These are phyloP conservation scores for Vitellaria paradoxa DNA, from an alignment of 179 eudicot species.

Conservation along the genomic window DNA sequence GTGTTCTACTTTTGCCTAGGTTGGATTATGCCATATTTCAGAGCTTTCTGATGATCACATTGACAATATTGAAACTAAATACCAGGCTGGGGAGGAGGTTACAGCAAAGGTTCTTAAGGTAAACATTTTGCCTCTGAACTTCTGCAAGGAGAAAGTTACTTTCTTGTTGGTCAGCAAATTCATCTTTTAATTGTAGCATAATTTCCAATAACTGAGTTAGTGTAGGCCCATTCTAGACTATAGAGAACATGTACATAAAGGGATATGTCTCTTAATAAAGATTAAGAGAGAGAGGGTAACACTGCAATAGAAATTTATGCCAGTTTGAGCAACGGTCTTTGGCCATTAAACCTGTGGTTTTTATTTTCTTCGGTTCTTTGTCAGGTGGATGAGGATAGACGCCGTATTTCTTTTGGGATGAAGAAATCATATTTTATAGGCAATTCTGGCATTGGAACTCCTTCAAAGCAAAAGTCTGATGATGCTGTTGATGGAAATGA, in stretches of 20 bases:
- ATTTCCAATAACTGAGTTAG: background rate
- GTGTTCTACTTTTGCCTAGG: constrained; percentile 28
- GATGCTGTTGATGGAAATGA: constrained; percentile 25
- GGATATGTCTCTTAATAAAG: background rate
- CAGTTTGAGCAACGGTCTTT: background rate
- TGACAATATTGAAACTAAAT: constrained; percentile 52
- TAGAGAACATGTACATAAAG: background rate
- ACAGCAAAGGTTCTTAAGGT: constrained; percentile 74
- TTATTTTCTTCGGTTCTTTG: background rate
- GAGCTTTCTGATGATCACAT: constrained; percentile 79
- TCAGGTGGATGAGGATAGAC: constrained; percentile 75
- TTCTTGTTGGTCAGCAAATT: background rate
- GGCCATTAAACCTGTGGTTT: constrained; percentile 2
- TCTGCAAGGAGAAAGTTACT: background rate
- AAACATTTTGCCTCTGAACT: background rate
- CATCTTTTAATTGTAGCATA: background rate
- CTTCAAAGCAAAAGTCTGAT: constrained; percentile 27
- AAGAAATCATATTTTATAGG: constrained; percentile 59
- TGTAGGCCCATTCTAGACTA: background rate
- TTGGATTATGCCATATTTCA: constrained; percentile 85
- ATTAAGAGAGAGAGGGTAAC: background rate
- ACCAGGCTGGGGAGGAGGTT: constrained; percentile 67
- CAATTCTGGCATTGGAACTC: constrained; percentile 23
- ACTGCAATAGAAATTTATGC: background rate
- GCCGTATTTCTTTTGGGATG: constrained; percentile 82